Evolutionary conservation across 1,139 yeast species (phyloP).

Genomic region (Nakaseomyces delphensis): DNA sequence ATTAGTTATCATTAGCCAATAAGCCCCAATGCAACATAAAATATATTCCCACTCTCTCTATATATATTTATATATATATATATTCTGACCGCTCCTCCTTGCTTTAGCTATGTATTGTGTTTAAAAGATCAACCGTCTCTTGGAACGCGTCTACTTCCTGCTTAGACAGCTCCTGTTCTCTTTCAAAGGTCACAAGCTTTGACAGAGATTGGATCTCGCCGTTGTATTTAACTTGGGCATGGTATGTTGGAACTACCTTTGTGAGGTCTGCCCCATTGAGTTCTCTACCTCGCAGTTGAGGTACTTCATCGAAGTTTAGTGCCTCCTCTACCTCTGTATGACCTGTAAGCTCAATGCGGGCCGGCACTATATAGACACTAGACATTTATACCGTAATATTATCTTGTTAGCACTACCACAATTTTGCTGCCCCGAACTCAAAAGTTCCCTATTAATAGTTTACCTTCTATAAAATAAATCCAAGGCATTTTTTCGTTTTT

Average conservation of each 20-base stretch:
- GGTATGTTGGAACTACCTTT: background rate
- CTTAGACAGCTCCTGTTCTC: constrained; percentile 2
- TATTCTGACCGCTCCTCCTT: too few species aligned
- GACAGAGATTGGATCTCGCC: background rate
- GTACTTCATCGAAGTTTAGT: constrained; percentile 1
- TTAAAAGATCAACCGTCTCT: constrained; percentile 1
- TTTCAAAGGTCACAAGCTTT: constrained; percentile 1
- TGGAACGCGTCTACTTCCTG: constrained; percentile 3
- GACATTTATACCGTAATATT: constrained; percentile 1
- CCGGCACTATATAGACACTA: constrained; percentile 2
- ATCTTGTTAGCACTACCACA: too few species aligned
- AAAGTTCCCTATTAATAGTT: too few species aligned
- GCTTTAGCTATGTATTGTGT: background rate
- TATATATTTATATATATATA: background rate
- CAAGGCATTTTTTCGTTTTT: too few species aligned
- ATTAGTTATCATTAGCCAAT: too few species aligned
- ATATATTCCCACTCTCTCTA: too few species aligned
- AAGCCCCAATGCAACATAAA: too few species aligned
- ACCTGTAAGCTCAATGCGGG: constrained; percentile 7
- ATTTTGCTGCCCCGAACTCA: too few species aligned
- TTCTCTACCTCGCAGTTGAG: constrained; percentile 4
- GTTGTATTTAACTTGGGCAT: background rate
- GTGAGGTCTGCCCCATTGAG: background rate
- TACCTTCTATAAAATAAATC: too few species aligned
- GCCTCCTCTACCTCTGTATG: background rate